These are phyloP conservation scores for Agrostemma githago DNA, from an alignment of 148 eudicot genomes.

Conservation along the genomic window DNA sequence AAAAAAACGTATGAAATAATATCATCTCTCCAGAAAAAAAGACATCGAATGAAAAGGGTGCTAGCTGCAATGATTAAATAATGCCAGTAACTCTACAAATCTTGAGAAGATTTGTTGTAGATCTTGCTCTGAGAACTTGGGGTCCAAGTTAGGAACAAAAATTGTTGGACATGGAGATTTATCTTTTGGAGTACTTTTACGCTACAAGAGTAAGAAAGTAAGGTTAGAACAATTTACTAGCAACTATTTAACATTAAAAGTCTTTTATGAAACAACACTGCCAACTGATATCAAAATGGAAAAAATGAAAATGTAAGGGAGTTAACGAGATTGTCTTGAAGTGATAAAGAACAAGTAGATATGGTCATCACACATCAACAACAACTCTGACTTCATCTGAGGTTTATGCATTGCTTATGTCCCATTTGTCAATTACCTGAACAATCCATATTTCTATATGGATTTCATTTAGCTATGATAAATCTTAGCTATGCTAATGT, in stretches of 20 bases:
- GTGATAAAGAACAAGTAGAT: too few species aligned
- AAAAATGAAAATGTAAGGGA: too few species aligned
- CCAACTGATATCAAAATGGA: not conserved
- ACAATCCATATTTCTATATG: too few species aligned
- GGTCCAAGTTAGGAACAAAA: conserved; percentile 81
- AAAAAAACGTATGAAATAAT: not conserved
- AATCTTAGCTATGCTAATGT: too few species aligned
- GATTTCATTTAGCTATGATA: too few species aligned
- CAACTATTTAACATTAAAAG: not conserved
- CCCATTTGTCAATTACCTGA: too few species aligned
- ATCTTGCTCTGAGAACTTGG: too few species aligned
- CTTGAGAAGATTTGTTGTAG: too few species aligned
- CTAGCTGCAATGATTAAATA: not conserved
- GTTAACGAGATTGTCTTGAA: too few species aligned
- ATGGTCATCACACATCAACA: too few species aligned
- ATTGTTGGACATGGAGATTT: conserved; percentile 75
- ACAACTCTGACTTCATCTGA: too few species aligned
- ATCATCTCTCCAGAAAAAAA: not conserved
- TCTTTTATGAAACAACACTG: not conserved
- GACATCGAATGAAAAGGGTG: not conserved
- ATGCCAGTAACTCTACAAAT: conserved; percentile 20
- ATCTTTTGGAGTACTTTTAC: conserved; percentile 33
- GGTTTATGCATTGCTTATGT: not conserved
- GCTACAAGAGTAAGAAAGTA: conserved; percentile 26
- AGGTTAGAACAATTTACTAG: not conserved